Percentiles rank a stretch among this genome's conserved stretches.
Conservation (phyloP, 345 rosid species). For the Camelina neglecta region DNA sequence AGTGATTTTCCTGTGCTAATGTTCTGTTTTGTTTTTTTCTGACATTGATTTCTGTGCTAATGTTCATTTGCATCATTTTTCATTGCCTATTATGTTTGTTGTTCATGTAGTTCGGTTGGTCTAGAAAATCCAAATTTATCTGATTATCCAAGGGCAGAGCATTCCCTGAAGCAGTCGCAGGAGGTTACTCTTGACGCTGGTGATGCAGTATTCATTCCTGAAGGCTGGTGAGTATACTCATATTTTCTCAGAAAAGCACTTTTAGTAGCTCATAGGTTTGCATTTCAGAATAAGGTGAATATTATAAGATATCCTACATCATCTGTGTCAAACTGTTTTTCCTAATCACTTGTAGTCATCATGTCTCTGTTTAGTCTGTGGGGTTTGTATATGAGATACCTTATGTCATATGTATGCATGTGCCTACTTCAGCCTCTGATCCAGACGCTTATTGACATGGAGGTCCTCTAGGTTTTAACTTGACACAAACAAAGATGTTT, state of each 20-base stretch:
- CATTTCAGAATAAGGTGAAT: not conserved
- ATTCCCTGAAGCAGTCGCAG: slow-evolving; percentile 59
- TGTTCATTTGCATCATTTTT: no score
- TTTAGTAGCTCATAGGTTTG: slow-evolving; percentile 21
- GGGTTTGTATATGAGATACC: not conserved
- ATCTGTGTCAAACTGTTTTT: slow-evolving; percentile 12
- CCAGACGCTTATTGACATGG: slow-evolving; percentile 22
- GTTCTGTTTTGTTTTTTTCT: no score
- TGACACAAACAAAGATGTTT: slow-evolving; percentile 21
- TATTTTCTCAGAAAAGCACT: slow-evolving; percentile 15
- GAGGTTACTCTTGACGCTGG: slow-evolving; percentile 75
- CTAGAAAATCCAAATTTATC: slow-evolving; percentile 70
- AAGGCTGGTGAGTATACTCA: slow-evolving; percentile 84
- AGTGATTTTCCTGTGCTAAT: slow-evolving; percentile 17
- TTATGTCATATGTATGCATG: slow-evolving; percentile 20
- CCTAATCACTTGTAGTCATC: not conserved
- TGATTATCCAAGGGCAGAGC: slow-evolving; percentile 72
- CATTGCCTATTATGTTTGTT: slow-evolving; percentile 28
- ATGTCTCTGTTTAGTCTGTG: not conserved
- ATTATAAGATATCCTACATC: slow-evolving; percentile 15
- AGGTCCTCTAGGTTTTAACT: not conserved
- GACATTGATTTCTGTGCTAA: no score
- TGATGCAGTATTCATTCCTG: slow-evolving; percentile 97
- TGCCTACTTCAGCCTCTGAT: slow-evolving; percentile 24
- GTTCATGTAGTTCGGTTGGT: slow-evolving; percentile 64